phyloP scores from a whole-genome alignment of 495 filamentous ascomycete species.

The Penicillium flavigenum region DNA sequence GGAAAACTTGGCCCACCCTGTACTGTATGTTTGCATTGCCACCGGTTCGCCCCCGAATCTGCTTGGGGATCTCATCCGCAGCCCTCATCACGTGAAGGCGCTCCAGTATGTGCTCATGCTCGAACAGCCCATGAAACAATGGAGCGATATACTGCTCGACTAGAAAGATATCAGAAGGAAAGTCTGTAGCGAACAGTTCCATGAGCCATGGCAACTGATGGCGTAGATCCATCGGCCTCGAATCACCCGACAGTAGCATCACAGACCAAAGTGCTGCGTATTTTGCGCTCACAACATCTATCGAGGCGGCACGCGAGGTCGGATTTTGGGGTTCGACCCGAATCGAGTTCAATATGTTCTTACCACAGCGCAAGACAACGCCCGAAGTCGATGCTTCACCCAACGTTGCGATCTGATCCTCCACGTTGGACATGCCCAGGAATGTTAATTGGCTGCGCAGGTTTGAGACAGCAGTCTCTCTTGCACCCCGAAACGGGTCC shows the following conservation, averaged over 20 bases:
- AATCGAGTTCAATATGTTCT: constrained; percentile 72
- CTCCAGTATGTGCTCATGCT: constrained; percentile 48
- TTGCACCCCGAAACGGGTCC: constrained; percentile 73
- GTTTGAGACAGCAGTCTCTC: constrained; percentile 60
- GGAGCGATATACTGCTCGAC: constrained; percentile 65
- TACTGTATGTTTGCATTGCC: constrained; percentile 55
- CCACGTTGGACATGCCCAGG: constrained; percentile 55
- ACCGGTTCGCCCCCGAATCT: constrained; percentile 45
- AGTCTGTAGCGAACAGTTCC: constrained; percentile 63
- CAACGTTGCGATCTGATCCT: constrained; percentile 55
- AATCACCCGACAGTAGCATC: constrained; percentile 55
- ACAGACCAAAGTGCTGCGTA: constrained; percentile 81
- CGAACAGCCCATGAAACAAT: constrained; percentile 45
- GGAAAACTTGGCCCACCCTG: constrained; percentile 80
- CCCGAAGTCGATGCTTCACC: constrained; percentile 57
- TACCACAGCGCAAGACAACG: constrained; percentile 72
- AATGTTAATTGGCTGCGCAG: constrained; percentile 60
- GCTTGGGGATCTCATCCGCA: constrained; percentile 60
- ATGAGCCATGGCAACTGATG: constrained; percentile 66
- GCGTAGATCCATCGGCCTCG: constrained; percentile 52
- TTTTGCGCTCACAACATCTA: constrained; percentile 63
- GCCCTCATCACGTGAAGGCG: constrained; percentile 58
- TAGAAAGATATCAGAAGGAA: constrained; percentile 61
- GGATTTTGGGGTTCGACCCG: constrained; percentile 38
- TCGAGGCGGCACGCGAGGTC: constrained; percentile 24